Conservation (phyloP, 1,139 yeast genomes). For the Yamadazyma oceani region DNA sequence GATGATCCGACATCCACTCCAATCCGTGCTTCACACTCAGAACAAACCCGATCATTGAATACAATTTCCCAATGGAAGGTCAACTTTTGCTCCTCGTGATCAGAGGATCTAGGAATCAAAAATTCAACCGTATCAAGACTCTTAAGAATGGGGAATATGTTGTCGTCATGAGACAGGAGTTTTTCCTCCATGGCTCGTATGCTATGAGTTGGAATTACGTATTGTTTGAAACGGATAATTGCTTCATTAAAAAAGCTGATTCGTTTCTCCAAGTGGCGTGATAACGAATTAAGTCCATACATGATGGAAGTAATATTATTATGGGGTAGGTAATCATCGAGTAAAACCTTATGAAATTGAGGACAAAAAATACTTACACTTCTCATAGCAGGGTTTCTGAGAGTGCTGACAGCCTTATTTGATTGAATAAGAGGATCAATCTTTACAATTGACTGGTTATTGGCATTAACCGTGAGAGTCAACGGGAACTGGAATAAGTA, state of each 20-base stretch:
- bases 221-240: conserved; percentile 17
- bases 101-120: conserved; percentile 9
- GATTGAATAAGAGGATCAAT: conserved; percentile 13
- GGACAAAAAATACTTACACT: conserved; percentile 22
- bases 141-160: conserved; percentile 24
- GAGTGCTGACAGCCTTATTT: conserved; percentile 5
- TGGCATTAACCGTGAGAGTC: conserved; percentile 19
- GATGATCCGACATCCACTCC: conserved; percentile 14
- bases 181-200: too few relatives aligned
- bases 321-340: conserved; percentile 26
- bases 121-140: conserved; percentile 20
- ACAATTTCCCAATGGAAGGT: conserved; percentile 30
- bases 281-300: conserved; percentile 33
- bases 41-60: conserved; percentile 23
- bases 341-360: conserved; percentile 20
- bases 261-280: conserved; percentile 25
- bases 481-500: conserved; percentile 25
- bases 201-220: conserved; percentile 8
- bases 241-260: conserved; percentile 18
- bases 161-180: too few relatives aligned
- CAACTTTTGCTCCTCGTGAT: conserved; percentile 11
- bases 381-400: conserved; percentile 2
- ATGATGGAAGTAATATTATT: conserved; percentile 29
- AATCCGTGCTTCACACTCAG: conserved; percentile 28
- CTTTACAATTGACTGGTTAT: conserved; percentile 18